Percentiles rank a stretch among this genome's conserved stretches.
Conservation (phyloP, 176 grass and related monocot genomes). For the Tillandsia fasciculata region DNA sequence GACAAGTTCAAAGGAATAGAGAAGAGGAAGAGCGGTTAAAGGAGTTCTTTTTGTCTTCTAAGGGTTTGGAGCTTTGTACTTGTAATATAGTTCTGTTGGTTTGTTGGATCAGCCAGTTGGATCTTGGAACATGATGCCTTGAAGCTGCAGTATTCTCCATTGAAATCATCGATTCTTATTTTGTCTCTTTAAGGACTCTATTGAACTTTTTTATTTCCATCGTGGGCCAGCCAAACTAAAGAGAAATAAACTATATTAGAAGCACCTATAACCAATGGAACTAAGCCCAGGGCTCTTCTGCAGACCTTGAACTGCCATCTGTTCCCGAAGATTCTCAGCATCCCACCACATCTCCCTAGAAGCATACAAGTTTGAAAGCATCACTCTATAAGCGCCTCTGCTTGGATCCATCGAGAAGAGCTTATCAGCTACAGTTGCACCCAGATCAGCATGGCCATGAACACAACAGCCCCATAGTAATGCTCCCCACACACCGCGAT, state of each 20-base stretch:
- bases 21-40: too few relatives aligned
- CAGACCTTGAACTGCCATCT: conserved; percentile 18
- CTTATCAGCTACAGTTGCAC: conserved; percentile 37
- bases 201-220: too few relatives aligned
- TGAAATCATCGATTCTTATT: too few relatives aligned
- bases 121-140: too few relatives aligned
- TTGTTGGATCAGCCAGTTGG: too few relatives aligned
- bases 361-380: conserved; percentile 67
- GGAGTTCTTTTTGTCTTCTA: too few relatives aligned
- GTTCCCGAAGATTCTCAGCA: conserved; percentile 33
- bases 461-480: conserved; percentile 63
- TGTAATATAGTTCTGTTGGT: too few relatives aligned
- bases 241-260: conserved; percentile 11
- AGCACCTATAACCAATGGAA: conserved; percentile 27
- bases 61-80: too few relatives aligned
- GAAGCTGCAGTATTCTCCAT: too few relatives aligned
- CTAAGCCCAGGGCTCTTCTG: conserved; percentile 39
- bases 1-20: too few relatives aligned
- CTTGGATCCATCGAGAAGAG: conserved; percentile 37
- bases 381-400: conserved; percentile 55
- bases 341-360: conserved; percentile 58
- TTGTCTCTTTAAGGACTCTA: too few relatives aligned
- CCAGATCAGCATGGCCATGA: conserved; percentile 45
- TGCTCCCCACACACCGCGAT: conserved; percentile 62
- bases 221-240: not conserved